Evolutionary conservation across 768 basidiomycete species (phyloP), one percentile per base, ranked within the genome.

Genomic region (Lentinula detonsa): DNA sequence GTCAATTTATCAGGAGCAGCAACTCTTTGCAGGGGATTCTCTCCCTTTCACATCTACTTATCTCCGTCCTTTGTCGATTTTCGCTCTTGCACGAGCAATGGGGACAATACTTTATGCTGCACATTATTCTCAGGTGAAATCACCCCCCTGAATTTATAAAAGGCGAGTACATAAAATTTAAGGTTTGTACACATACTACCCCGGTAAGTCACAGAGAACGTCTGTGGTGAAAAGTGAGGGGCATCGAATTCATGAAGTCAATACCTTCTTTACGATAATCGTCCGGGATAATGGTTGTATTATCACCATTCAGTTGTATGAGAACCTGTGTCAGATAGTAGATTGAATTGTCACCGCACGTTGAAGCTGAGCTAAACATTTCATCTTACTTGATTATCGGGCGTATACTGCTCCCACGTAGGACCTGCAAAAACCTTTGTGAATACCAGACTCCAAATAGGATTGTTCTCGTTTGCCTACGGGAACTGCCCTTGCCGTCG

Each of bases 261-360:
- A 71, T 72, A 52, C 71, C 69, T 59, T 68, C 53, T 34, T 63
- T 57, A 15, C 71, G 65, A 62, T 70, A 73, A 52, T 66, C 45
- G 40, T 72, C 72, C 1, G 68, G 68, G 42, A 71, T 71, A n/a
- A 69, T 23, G 4, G 65, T 69, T 40, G 66, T 62, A 49, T 71
- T 67, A 1, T 64, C 63, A 2, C 69, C 70, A 56, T 73, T 71
- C 4, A 73, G 64, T 54, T 72, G 66, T 55, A 72, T 65, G 31
- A 71, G 8, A 33, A 64, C 62, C 69, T 70, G 54, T 18, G n/a
- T 5, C 28, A 13, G 35, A 51, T 43, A 16, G 33, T 49, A 3
- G 59, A 18, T 35, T 40, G 6, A 21, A 16, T 10, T 3, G 9
- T 11, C 21, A 28, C 7, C 23, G 11, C 5, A 16, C 21, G 13